Base-by-base conservation (phyloP, 2,329 filamentous ascomycete species). In the Claviceps sp. region DNA sequence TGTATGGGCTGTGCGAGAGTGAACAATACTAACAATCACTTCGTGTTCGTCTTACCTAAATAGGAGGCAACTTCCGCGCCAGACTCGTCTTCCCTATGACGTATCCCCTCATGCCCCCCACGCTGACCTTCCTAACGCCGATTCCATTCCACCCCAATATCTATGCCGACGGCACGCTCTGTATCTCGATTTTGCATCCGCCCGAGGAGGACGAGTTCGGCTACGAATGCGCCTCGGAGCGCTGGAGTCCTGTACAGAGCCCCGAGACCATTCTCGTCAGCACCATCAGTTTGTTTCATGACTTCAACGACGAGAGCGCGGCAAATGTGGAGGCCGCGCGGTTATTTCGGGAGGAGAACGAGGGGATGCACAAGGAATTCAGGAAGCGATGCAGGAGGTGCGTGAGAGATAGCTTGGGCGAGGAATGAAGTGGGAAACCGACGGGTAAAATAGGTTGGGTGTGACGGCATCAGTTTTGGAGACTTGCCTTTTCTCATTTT, bases 101-200 rank as follows among this genome's bases (percentile, higher is more conserved):
- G 59, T 98, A 97, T 65, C 93, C 93, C 2, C 85, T 85, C 58
- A 78, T 86, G 67, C 93, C 93, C 38, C 93, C 93, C 0, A 87
- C 84, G 61, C 85, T 97, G 72, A 88, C 84, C 59, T 97, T 97
- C 70, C 79, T 88, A 61, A 76, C 76, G 0, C 87, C 90, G 1
- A 81, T 96, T 55, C 81, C 81, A 2, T 97, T 93, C 76, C 91
- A 97, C 69, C 91, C 91, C 1, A 97, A 97, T 67, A 86, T 98
- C 65, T 97, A 96, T 72, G 73, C 80, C 7, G 82, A 80, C 63
- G 93, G 93, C 62, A 81, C 85, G 58, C 87, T 98, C 53, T 98
- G 93, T 76, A 97, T 98, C 67, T 94, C 87, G 44, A 98, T 98
- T 70, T 77, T 98, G 43, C 93, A 98, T 68, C 87, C 91, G 13